Evolutionary conservation across 2,329 filamentous ascomycete genomes (phyloP).

Genomic region (Chaetomium sp.): DNA sequence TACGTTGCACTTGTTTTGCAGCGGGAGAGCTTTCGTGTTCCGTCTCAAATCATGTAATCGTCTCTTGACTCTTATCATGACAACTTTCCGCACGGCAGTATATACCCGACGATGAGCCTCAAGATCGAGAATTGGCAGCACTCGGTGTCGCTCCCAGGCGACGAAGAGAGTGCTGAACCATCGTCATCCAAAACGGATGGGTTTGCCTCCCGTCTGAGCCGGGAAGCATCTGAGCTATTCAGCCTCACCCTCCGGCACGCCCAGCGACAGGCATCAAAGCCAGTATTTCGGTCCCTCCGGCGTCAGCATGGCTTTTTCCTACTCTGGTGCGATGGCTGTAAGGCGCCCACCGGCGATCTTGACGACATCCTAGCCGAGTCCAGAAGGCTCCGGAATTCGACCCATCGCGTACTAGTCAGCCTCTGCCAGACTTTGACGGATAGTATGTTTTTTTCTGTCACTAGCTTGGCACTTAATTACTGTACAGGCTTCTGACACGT

Average conservation of each 20-base stretch:
- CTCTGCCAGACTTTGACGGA: neutral
- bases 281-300: neutral
- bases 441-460: neutral
- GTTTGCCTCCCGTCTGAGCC: neutral
- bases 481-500: neutral
- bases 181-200: neutral
- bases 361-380: neutral
- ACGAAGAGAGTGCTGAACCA: neutral
- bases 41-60: too few relatives aligned
- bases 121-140: neutral
- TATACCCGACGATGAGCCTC: neutral
- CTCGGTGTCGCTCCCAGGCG: neutral
- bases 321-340: constrained; percentile 5
- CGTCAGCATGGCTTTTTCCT: neutral
- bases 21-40: too few relatives aligned
- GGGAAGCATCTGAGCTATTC: neutral
- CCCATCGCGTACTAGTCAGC: neutral
- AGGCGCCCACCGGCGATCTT: neutral
- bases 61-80: too few relatives aligned
- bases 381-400: neutral
- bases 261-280: neutral
- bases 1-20: too few relatives aligned
- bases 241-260: neutral
- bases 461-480: neutral
- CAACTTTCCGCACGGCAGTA: too few relatives aligned